Base-by-base conservation (phyloP, 208 protist species). In the Trypanosoma caninum region DNA sequence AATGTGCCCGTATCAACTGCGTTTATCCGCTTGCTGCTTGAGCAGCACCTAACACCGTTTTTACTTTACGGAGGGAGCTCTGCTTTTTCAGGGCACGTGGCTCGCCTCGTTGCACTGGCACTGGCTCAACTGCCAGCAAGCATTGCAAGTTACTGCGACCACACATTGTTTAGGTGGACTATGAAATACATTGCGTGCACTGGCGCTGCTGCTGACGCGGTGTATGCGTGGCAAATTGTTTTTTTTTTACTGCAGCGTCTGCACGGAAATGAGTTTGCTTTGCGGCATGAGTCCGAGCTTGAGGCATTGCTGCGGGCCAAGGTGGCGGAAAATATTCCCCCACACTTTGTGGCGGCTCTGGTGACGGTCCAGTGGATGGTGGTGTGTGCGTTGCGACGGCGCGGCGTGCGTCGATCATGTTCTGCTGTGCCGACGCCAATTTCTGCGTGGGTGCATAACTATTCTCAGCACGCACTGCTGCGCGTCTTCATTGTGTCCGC, bases 221-320 rank as follows among this genome's bases (percentile, higher is more conserved):
- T 63, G 41, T 60, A 62, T 13, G 34, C 41, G 38, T 68, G 59
- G 56, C 74, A 82, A 54, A 42, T 74, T 6, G 37, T 82, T 2
- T 72, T 76, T 31, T 48, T 87, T 38, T 38, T 87, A 18, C 69
- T 82, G 7, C 41, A 68, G 64, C 75, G 80, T 35, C 41, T 56
- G 18, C 67, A 78, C 34, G 65, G 70, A 9, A 42, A 22, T n/a
- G 67, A 72, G 28, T 65, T 81, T 46, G 69, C 78, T 30, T 41
- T 65, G n/a, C 70, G 56, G 34, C 62, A 78, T 53, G 68, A 64
- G 13, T 34, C 35, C 0, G 65, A 66, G 3, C 31, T 86, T 14
- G 23, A 62, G 14, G 25, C 28, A 9, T 35, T 46, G 54, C 50
- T 85, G 65, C 35, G 31, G 48, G 3, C n/a, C n/a, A 3, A 30